Evolutionary conservation across 1,139 yeast genomes (phyloP).

Genomic region (Magnusiomyces fungicola): DNA sequence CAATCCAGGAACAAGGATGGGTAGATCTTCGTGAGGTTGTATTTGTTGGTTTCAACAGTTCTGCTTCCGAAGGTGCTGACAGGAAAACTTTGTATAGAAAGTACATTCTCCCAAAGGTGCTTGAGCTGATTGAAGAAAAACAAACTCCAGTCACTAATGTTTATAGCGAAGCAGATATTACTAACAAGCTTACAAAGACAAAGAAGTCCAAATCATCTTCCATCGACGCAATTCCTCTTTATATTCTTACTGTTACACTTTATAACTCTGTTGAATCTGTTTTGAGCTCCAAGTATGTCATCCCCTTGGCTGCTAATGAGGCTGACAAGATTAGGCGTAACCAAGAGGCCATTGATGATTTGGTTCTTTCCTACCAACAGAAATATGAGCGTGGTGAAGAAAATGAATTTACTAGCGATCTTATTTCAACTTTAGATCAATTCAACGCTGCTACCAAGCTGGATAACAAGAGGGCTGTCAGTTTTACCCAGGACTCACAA

Average conservation of each 20-base stretch:
- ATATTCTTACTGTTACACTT: not conserved
- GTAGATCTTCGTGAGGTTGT: not conserved
- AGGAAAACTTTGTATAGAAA: not conserved
- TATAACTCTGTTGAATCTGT: not conserved
- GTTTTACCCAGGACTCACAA: not conserved
- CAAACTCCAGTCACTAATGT: not conserved
- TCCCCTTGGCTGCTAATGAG: not conserved
- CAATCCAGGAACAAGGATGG: not conserved
- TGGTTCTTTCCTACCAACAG: not conserved
- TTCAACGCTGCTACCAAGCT: not conserved
- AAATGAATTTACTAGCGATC: not conserved
- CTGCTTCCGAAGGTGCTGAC: not conserved
- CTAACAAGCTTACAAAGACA: not conserved
- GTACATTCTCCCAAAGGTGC: not conserved
- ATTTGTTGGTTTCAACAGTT: not conserved
- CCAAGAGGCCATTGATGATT: not conserved
- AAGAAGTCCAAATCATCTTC: not conserved
- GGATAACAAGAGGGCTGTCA: not conserved
- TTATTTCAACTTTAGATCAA: not conserved
- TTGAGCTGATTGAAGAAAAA: not conserved
- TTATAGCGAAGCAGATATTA: not conserved
- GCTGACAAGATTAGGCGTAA: not conserved
- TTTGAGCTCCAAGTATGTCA: not conserved
- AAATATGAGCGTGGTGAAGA: not conserved
- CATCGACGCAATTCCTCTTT: not conserved